phyloP scores from a whole-genome alignment of 306 rosid species.

The Vigna nakashimae region DNA sequence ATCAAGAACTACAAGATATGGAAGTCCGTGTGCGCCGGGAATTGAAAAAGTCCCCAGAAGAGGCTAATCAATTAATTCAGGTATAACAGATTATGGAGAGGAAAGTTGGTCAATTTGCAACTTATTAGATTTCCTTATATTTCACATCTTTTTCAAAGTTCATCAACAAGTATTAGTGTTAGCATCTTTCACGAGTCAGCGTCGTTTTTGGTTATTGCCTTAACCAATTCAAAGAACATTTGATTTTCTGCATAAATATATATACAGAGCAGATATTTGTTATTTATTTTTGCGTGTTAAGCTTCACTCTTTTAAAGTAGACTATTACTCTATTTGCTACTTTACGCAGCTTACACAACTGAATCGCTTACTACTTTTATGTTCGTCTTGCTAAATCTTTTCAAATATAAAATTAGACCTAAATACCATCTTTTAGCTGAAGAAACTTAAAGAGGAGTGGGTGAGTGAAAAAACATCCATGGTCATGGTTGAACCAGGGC shows the following conservation, averaged over 20 bases:
- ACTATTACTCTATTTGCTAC: neutral
- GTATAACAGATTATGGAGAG: conserved; percentile 47
- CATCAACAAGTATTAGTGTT: neutral
- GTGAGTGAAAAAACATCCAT: neutral
- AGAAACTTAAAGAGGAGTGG: neutral
- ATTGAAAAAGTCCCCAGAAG: conserved; percentile 90
- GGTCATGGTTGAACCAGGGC: neutral
- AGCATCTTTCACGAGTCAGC: conserved; percentile 20
- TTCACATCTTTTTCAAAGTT: conserved; percentile 17
- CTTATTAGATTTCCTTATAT: conserved; percentile 22
- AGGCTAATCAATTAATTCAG: conserved; percentile 93
- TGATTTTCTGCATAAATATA: neutral
- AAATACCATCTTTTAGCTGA: neutral
- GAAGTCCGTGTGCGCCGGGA: conserved; percentile 88
- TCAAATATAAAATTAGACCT: neutral
- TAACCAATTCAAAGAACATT: neutral
- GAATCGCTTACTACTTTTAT: conserved; percentile 1
- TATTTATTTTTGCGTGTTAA: neutral
- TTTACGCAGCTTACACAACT: neutral
- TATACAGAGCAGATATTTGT: neutral
- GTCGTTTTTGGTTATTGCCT: neutral
- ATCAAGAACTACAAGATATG: conserved; percentile 97
- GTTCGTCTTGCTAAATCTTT: neutral
- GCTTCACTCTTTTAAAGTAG: neutral
- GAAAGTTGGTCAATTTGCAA: conserved; percentile 17